A percentile compares a stretch with the other conserved stretches of the same genome.
Evolutionary conservation across 208 protist genomes (phyloP).

Genomic region (Leishmania guyanensis): DNA sequence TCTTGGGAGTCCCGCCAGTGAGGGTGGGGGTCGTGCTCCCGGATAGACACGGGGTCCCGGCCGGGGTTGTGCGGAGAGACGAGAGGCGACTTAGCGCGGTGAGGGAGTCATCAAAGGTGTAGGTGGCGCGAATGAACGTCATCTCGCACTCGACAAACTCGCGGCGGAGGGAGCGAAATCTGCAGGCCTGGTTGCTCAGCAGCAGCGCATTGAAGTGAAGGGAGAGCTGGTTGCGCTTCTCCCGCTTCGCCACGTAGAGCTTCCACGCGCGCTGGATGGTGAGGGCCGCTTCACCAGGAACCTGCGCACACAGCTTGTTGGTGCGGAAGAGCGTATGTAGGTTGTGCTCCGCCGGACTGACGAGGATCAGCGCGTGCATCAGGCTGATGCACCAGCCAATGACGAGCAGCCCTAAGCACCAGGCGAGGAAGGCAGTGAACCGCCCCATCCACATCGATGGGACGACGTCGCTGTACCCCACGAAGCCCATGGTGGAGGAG

Average conservation of each 20-base stretch:
- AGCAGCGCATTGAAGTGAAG: constrained; percentile 65
- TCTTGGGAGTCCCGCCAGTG: constrained; percentile 17
- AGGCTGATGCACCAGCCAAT: constrained; percentile 54
- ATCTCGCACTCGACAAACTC: constrained; percentile 36
- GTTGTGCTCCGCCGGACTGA: constrained; percentile 54
- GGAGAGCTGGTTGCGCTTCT: constrained; percentile 34
- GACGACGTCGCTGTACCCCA: constrained; percentile 58
- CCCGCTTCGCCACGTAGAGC: constrained; percentile 49
- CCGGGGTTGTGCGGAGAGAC: constrained; percentile 21
- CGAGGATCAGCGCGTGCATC: constrained; percentile 39
- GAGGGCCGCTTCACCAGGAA: constrained; percentile 60
- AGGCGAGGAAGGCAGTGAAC: constrained; percentile 49
- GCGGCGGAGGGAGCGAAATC: constrained; percentile 55
- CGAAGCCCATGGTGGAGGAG: constrained; percentile 49
- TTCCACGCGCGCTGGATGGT: constrained; percentile 73
- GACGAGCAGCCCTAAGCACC: constrained; percentile 45
- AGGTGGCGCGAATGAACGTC: constrained; percentile 51
- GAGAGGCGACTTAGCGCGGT: constrained; percentile 30
- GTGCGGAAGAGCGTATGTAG: constrained; percentile 63
- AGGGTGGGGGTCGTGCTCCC: constrained; percentile 4
- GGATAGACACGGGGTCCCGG: constrained; percentile 27
- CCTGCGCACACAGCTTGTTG: constrained; percentile 56
- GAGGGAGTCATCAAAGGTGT: constrained; percentile 49
- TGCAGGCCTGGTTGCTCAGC: constrained; percentile 48
- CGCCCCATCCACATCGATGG: constrained; percentile 52